Base-by-base conservation (phyloP, 202 grass and related monocot genomes). In the Setaria viridis region DNA sequence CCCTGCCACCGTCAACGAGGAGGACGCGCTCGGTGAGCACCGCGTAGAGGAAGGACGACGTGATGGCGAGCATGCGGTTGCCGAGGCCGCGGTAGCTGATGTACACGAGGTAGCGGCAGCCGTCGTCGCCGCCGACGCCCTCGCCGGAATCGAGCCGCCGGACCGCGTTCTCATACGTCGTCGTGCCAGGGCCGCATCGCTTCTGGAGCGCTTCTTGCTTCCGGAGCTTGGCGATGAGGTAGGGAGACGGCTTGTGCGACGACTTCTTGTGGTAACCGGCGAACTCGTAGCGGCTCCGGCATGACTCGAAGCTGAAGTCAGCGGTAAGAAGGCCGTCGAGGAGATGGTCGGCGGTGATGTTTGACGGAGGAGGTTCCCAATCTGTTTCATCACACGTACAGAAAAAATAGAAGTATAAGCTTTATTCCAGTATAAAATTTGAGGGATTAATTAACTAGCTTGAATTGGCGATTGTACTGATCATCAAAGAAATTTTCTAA, bases 41-140 rank as follows among this genome's bases (percentile, higher is more conserved):
- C 43, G 95, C 87, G 74, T 97, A 93, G 11, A 97, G 85, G 81
- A 97, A 95, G 13, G 92, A 80, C 25, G 92, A 95, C 19, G 91
- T 50, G 34, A 89, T 64, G 62, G 82, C 85, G 42, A 97, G 67
- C 71, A 97, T 97, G 53, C 89, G 73, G 85, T 97, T 97, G 54
- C 91, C 89, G 47, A 97, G 88, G 16, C 95, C 95, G 4, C 82
- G 85, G 77, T 85, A 91, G 82, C 80, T 86, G 47, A 93, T 88
- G 82, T 86, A 93, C 5, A 95, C 91, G 6, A 97, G 76, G 87
- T 97, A 97, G 34, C 90, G 92, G 89, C 95, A 94, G 3, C 79
- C 88, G 0, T 19, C 50, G 6, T 25, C 0, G 55, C 34, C 59
- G 9, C 56, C 30, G 32, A 8, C 58, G 51, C 75, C 70, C 9